Base-by-base conservation (phyloP, 345 rosid species). In the Pelargonium nanum region DNA sequence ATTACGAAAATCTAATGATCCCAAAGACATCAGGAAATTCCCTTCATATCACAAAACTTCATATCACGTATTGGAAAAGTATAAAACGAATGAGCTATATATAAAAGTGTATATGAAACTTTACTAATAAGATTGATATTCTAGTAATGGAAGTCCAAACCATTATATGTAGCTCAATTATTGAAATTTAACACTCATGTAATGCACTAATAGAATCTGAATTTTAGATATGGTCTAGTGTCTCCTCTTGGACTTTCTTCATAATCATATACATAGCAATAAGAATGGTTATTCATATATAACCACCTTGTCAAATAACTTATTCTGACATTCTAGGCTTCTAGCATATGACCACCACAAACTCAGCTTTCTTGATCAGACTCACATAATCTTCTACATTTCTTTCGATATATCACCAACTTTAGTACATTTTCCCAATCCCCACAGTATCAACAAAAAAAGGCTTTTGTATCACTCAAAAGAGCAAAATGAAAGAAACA, bases 401-500 rank as follows among this genome's bases (percentile, higher is more conserved):
- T 30, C 40, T 30, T 30, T 30, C 10, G 40, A 30, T 30, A 30
- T 5, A 30, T 30, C 10, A 30, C n/a, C n/a, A 30, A 30, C 6
- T 12, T 30, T 30, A 30, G 4, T 5, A 30, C 40, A 30, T 30
- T 30, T 30, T 6, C 40, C 48, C 15, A 17, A 40, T 40, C 48
- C 48, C 15, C 10, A 17, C 9, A 40, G 48, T 40, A 40, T 10
- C 9, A 40, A 40, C 28, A 34, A 30, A 25, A 17, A 20, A 58
- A 13, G 21, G 45, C 50, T 25, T 32, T 50, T 28, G 44, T 45
- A 30, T 34, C 7, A 30, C 22, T 19, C 52, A 32, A 22, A 30
- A 4, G 51, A 59, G 24, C 40, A 57, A 54, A 40, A 10, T 15
- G 53, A 44, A 26, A 26, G 7, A 25, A 56, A 50, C 71, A 22